A percentile compares a stretch with the other conserved stretches of the same genome.
phyloP scores from a whole-genome alignment of 768 basidiomycete genomes.

The Rhizopogon rudus region DNA sequence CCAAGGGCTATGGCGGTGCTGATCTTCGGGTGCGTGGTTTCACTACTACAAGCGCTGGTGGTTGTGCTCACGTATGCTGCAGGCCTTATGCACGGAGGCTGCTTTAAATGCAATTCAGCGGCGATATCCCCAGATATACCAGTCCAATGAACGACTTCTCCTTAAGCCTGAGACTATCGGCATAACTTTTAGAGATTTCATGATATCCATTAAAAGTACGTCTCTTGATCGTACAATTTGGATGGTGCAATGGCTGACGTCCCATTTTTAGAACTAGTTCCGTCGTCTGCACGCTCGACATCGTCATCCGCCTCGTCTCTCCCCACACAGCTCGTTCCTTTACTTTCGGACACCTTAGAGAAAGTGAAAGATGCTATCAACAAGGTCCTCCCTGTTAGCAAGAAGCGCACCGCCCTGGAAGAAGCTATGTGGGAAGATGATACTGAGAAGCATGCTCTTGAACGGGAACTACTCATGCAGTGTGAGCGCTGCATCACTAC shows the following conservation, averaged over 20 bases:
- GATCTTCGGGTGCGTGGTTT: slow-evolving; percentile 73
- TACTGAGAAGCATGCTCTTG: slow-evolving; percentile 77
- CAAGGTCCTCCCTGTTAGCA: slow-evolving; percentile 73
- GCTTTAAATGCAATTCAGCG: slow-evolving; percentile 72
- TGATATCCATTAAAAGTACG: slow-evolving; percentile 52
- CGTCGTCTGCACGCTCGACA: slow-evolving; percentile 90
- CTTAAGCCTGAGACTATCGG: slow-evolving; percentile 83
- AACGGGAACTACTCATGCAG: slow-evolving; percentile 85
- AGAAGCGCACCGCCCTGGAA: slow-evolving; percentile 80
- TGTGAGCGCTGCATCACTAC: slow-evolving; percentile 39
- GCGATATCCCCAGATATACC: slow-evolving; percentile 82
- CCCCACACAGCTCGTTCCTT: slow-evolving; percentile 76
- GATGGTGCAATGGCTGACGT: too few species aligned
- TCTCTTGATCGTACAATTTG: background rate
- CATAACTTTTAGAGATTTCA: slow-evolving; percentile 82
- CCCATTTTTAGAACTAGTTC: slow-evolving; percentile 61
- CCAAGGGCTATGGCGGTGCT: slow-evolving; percentile 97
- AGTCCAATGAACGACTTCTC: slow-evolving; percentile 78
- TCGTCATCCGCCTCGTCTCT: slow-evolving; percentile 82
- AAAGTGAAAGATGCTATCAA: slow-evolving; percentile 68
- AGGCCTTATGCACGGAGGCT: slow-evolving; percentile 96
- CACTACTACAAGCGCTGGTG: slow-evolving; percentile 5
- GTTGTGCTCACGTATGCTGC: slow-evolving; percentile 4
- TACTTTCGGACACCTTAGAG: slow-evolving; percentile 66
- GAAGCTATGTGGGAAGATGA: slow-evolving; percentile 84